These are phyloP conservation scores for Purpureocillium lavendulum DNA, from an alignment of 2,329 filamentous ascomycete species.

Conservation along the genomic window DNA sequence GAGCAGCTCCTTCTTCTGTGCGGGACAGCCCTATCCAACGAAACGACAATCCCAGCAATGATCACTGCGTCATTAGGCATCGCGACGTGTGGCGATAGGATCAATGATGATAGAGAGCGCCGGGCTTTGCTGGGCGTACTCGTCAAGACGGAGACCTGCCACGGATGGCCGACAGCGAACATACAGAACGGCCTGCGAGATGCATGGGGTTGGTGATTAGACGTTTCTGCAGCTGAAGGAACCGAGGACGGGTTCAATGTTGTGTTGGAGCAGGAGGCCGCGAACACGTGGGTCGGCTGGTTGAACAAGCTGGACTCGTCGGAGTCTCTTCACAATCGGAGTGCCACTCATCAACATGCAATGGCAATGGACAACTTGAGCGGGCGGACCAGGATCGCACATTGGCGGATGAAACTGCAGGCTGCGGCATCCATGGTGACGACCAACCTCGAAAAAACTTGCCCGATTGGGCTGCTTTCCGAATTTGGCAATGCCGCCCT, in stretches of 20 bases:
- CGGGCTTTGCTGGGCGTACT: conserved; percentile 39
- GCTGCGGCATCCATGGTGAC: no score
- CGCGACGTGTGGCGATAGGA: conserved; percentile 39
- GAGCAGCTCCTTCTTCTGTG: conserved; percentile 43
- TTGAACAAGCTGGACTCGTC: no score
- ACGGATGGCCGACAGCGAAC: conserved; percentile 42
- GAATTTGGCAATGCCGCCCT: no score
- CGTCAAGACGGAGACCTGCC: conserved; percentile 35
- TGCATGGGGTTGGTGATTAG: conserved; percentile 37
- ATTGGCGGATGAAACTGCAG: no score
- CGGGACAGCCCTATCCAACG: conserved; percentile 50
- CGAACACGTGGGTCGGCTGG: no score
- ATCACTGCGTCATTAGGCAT: conserved; percentile 50
- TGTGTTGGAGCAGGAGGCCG: no score
- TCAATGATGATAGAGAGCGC: conserved; percentile 35
- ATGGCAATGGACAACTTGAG: no score
- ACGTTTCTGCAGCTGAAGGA: not conserved
- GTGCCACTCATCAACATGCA: no score
- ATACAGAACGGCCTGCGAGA: conserved; percentile 37
- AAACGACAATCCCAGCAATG: conserved; percentile 45
- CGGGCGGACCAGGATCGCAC: no score
- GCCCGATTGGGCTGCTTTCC: not conserved
- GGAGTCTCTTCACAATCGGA: no score
- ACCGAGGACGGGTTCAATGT: no score
- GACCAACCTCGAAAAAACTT: not conserved